A percentile compares a stretch with the other conserved stretches of the same genome.
Evolutionary conservation across 768 basidiomycete genomes (phyloP).

Genomic region (Amanita fuliginea): DNA sequence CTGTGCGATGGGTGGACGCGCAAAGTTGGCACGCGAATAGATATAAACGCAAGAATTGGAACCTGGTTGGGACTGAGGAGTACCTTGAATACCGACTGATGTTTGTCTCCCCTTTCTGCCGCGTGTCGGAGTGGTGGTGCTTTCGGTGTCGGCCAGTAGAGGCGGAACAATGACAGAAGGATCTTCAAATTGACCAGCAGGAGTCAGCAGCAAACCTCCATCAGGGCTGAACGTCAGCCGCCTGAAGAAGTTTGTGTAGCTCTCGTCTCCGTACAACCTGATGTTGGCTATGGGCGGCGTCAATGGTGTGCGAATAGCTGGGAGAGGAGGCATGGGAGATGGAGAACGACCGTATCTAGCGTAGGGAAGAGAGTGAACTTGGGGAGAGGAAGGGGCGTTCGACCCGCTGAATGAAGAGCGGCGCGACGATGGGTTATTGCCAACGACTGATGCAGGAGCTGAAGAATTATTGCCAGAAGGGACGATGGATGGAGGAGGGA

Average conservation of each 20-base stretch:
- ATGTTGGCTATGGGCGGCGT: conserved; percentile 49
- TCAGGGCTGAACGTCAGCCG: conserved; percentile 92
- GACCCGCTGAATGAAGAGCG: conserved; percentile 73
- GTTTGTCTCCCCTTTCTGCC: conserved; percentile 43
- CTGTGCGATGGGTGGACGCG: conserved; percentile 86
- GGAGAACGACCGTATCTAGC: conserved; percentile 70
- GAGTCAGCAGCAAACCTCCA: conserved; percentile 86
- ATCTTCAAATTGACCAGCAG: conserved; percentile 96
- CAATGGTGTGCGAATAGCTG: conserved; percentile 76
- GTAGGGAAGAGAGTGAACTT: conserved; percentile 30
- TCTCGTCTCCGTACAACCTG: conserved; percentile 91
- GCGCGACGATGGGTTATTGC: conserved; percentile 36
- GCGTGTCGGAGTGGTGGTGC: conserved; percentile 40
- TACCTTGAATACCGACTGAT: conserved; percentile 13
- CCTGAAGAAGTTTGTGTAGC: conserved; percentile 91
- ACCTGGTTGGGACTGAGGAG: conserved; percentile 34
- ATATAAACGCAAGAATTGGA: conserved; percentile 69
- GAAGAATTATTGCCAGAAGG: conserved; percentile 4
- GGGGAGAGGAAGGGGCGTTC: conserved; percentile 69
- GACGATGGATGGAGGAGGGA: conserved; percentile 45
- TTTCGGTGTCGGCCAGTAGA: conserved; percentile 20
- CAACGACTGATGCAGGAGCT: conserved; percentile 22
- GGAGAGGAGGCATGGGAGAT: conserved; percentile 85
- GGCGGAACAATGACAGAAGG: conserved; percentile 43
- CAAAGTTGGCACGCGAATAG: conserved; percentile 92